Evolutionary conservation across 805 yeast species (phyloP).

Genomic region (Kazachstania africana): DNA sequence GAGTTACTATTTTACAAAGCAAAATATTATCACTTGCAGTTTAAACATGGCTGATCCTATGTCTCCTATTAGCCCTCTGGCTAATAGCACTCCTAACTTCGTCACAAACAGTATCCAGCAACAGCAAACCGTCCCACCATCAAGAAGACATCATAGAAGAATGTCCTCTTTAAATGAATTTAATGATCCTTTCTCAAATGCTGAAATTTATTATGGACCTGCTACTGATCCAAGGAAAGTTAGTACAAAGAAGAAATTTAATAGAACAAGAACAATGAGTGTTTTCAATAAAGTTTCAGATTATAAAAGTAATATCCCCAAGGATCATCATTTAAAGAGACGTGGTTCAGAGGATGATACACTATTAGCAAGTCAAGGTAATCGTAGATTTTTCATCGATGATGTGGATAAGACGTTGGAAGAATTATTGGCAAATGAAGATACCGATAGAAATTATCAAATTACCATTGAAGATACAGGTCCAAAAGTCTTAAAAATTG

Average conservation of each 20-base stretch:
- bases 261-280: conserved; percentile 42
- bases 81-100: background rate
- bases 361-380: conserved; percentile 26
- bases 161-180: conserved; percentile 35
- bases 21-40: background rate
- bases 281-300: conserved; percentile 27
- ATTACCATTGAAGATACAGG: conserved; percentile 80
- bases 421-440: conserved; percentile 63
- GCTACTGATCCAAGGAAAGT: conserved; percentile 41
- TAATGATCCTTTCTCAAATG: conserved; percentile 46
- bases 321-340: conserved; percentile 28
- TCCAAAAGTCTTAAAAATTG: conserved; percentile 67
- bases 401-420: conserved; percentile 65
- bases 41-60: background rate
- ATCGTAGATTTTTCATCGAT: conserved; percentile 47
- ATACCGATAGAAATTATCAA: conserved; percentile 75
- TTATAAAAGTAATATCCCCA: conserved; percentile 9
- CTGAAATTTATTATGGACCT: conserved; percentile 61
- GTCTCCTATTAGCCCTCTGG: background rate
- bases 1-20: background rate
- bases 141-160: conserved; percentile 27
- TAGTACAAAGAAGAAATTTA: conserved; percentile 12
- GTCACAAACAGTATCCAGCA: background rate
- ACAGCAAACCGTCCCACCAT: background rate
- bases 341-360: conserved; percentile 46